These are phyloP conservation scores for Cryptococcus depauperatus DNA, from an alignment of 1,284 basidiomycete genomes.

Conservation along the genomic window DNA sequence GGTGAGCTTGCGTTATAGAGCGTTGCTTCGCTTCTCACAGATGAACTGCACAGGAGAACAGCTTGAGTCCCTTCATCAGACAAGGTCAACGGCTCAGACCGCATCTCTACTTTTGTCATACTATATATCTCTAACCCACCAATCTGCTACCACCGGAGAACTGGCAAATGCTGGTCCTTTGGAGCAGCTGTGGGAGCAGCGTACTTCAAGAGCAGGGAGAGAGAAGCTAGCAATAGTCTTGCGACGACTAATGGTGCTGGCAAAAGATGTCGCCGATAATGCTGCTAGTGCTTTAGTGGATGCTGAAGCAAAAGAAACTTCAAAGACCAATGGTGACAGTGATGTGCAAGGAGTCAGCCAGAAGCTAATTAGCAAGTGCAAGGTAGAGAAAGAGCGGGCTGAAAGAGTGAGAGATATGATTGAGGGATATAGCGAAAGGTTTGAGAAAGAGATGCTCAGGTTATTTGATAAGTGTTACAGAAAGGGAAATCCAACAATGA, in stretches of 20 bases:
- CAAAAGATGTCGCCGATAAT: constrained; percentile 59
- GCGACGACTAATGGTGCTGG: constrained; percentile 77
- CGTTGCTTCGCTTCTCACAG: neutral
- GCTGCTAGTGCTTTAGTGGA: constrained; percentile 53
- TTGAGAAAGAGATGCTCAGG: constrained; percentile 96
- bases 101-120: constrained; percentile 91
- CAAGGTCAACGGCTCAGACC: constrained; percentile 85
- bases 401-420: constrained; percentile 55
- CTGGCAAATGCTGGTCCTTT: constrained; percentile 28
- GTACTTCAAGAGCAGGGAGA: constrained; percentile 65
- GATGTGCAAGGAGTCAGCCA: constrained; percentile 6
- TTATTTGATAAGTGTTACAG: constrained; percentile 92
- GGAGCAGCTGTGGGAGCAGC: constrained; percentile 48
- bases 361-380: constrained; percentile 19
- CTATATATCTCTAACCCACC: constrained; percentile 85
- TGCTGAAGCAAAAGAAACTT: constrained; percentile 43
- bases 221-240: constrained; percentile 82
- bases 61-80: constrained; percentile 86
- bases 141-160: constrained; percentile 57
- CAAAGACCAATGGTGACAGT: constrained; percentile 17
- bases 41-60: constrained; percentile 82
- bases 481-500: constrained; percentile 96
- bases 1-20: constrained; percentile 51
- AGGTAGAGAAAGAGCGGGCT: constrained; percentile 41
- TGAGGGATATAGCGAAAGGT: constrained; percentile 92